Base-by-base conservation (phyloP, 1,284 basidiomycete species). In the Microbotryum intermedium region DNA sequence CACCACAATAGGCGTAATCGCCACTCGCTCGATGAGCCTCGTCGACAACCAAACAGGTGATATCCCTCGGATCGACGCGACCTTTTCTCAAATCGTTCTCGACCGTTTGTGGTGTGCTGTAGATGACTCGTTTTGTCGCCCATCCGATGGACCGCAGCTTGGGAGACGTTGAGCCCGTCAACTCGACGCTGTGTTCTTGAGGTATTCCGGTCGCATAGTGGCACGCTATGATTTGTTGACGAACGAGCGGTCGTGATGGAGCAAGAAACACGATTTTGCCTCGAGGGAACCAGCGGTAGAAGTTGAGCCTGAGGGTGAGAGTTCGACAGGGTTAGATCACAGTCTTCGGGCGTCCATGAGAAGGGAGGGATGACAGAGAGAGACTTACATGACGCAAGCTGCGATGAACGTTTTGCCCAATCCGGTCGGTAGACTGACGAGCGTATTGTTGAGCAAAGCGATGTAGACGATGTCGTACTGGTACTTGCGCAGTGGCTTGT, bases 361-460 rank as follows among this genome's bases (percentile, higher is more conserved):
- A 25, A 25, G 26, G 46, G 50, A 26, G 26, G n/a, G 29, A 30
- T 39, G 26, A 16, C 13, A 44, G 47, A 42, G 42, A 50, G n/a
- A 10, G 23, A 55, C 63, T 25, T 18, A 72, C 89, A 99, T 97
- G 23, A 98, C 84, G 1, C 92, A 90, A 1, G 94, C 93, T 1
- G 95, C 95, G 62, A 99, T 88, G 72, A 99, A 98, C 0, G 95
- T 98, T 78, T 99, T 99, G 23, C 95, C 95, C 7, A 98, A 78
- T 61, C 95, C 95, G 0, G 95, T 99, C 0, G 95, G 95, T 13
- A 98, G 78, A 1, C 92, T 88, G 25, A 97, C 93, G 5, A 99
- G 82, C 3, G 90, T 90, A 72, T 99, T 98, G 53, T 97, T 88
- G 69, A 88, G 92, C 30, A 98, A 80, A 70, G 86, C 88, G 42